Base-by-base conservation (phyloP, 768 basidiomycete species). In the Auriculariales sp. region DNA sequence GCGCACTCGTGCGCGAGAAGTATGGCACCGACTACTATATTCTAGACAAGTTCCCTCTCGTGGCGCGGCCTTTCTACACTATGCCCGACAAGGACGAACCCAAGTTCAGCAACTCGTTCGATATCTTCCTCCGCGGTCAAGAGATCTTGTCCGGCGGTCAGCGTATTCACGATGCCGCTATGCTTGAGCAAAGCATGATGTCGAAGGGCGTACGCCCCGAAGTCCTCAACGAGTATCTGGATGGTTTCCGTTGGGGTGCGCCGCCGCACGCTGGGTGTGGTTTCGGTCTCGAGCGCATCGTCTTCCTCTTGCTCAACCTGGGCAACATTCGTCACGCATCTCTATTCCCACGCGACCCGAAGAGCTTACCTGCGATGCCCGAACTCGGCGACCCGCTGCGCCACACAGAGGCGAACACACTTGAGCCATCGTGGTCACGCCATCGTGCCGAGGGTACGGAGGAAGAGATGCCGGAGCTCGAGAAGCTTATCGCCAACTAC, bases 401-500 rank as follows among this genome's bases (percentile, higher is more conserved):
- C 22, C 39, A 44, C 39, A 12, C 39, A 10, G 39, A 44, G 39
- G 39, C 39, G 24, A 44, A 44, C 22, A 44, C 39, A 25, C 39
- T 44, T 25, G 39, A 44, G 22, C 39, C 39, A 25, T 24, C 22
- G 22, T 44, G 39, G 39, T 19, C 39, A 25, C 39, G 39, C 10
- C 39, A 44, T 19, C 39, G 39, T 24, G 17, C 39, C 22, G 39
- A 44, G 39, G 39, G 39, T 25, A 44, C 39, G 39, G 19, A 19
- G 39, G 39, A 44, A 10, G 39, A 44, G 15, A n/a, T 22, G 65
- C 55, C 59, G 9, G 56, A 61, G 25, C 57, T 78, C 46, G 67
- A 72, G 17, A 66, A 71, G 34, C 68, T 84, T 53, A 74, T 82
- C 42, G 80, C 79, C 3, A 66, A 70, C 47, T 75, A 83, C 54